These are phyloP conservation scores for Globisporangium cederbergense DNA, from an alignment of 352 stramenopile genomes.

Conservation along the genomic window DNA sequence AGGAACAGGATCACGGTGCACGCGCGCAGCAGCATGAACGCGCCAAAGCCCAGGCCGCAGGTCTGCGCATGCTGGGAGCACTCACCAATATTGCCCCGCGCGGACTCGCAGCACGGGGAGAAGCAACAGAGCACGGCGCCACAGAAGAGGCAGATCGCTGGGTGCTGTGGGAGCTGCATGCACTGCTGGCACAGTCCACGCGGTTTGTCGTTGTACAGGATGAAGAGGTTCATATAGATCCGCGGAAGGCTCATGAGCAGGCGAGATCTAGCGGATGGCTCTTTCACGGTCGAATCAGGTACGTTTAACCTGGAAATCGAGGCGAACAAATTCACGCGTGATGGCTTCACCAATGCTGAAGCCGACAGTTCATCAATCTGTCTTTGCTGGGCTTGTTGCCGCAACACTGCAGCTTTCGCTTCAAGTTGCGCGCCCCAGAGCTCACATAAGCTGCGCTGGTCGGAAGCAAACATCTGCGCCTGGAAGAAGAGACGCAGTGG, in stretches of 20 bases:
- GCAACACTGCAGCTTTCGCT: slow-evolving; percentile 59
- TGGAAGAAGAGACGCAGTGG: slow-evolving; percentile 70
- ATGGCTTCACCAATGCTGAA: background rate
- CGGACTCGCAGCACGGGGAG: slow-evolving; percentile 57
- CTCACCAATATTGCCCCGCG: slow-evolving; percentile 58
- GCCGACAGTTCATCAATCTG: too few species aligned
- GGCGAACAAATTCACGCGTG: background rate
- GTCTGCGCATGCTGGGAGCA: slow-evolving; percentile 69
- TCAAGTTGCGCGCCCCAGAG: slow-evolving; percentile 73
- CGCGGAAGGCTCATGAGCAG: slow-evolving; percentile 51
- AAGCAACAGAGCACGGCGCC: slow-evolving; percentile 77
- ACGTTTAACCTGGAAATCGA: slow-evolving; percentile 1
- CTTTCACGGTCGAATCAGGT: slow-evolving; percentile 4
- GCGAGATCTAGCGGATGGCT: background rate
- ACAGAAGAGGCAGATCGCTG: slow-evolving; percentile 75
- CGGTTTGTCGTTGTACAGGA: slow-evolving; percentile 73
- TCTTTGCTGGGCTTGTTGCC: slow-evolving; percentile 21
- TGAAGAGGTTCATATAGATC: slow-evolving; percentile 82
- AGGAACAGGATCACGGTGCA: slow-evolving; percentile 85
- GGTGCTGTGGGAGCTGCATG: slow-evolving; percentile 58
- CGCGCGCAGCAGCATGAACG: slow-evolving; percentile 67
- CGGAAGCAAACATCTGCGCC: slow-evolving; percentile 47
- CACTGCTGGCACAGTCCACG: slow-evolving; percentile 53
- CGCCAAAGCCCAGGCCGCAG: slow-evolving; percentile 57
- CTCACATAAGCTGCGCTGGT: slow-evolving; percentile 61